Conservation (phyloP, 2,329 filamentous ascomycete genomes). For the Talaromyces sp. region DNA sequence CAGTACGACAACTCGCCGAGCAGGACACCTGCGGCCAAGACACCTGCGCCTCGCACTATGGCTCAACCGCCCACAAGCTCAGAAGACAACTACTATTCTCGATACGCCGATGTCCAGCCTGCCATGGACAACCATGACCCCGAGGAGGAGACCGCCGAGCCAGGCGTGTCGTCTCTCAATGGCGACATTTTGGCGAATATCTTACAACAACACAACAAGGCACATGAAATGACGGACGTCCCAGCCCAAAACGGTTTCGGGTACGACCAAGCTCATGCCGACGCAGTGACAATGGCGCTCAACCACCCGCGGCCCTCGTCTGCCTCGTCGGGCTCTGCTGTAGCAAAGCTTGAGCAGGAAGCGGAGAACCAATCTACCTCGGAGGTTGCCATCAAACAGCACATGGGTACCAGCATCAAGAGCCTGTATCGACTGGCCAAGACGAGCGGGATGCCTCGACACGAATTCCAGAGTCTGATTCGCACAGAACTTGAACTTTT, state of each 20-base stretch:
- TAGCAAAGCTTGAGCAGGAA: slow-evolving; percentile 52
- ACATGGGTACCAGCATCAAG: slow-evolving; percentile 60
- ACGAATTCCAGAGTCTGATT: slow-evolving; percentile 57
- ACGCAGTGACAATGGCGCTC: slow-evolving; percentile 24
- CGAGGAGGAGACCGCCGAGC: slow-evolving; percentile 46
- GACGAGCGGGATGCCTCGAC: slow-evolving; percentile 52
- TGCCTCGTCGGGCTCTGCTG: slow-evolving; percentile 41
- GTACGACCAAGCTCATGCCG: slow-evolving; percentile 15
- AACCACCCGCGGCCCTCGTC: slow-evolving; percentile 41
- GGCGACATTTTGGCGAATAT: slow-evolving; percentile 45
- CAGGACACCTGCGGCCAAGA: slow-evolving; percentile 43
- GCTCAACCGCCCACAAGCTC: slow-evolving; percentile 33
- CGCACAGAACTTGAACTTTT: slow-evolving; percentile 55
- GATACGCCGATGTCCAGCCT: slow-evolving; percentile 60
- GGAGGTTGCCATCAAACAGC: slow-evolving; percentile 58
- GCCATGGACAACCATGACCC: slow-evolving; percentile 60
- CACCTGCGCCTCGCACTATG: slow-evolving; percentile 23
- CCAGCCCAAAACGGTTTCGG: slow-evolving; percentile 20
- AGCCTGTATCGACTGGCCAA: slow-evolving; percentile 58
- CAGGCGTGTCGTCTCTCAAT: slow-evolving; percentile 50
- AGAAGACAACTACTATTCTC: slow-evolving; percentile 57
- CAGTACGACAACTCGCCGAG: slow-evolving; percentile 56
- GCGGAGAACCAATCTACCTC: slow-evolving; percentile 49
- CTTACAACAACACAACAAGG: slow-evolving; percentile 28
- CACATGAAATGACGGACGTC: slow-evolving; percentile 13